Percentiles rank a stretch among this genome's conserved stretches.
These are phyloP conservation scores for Colletotrichum agaves DNA, from an alignment of 2,329 filamentous ascomycete genomes.

Conservation along the genomic window DNA sequence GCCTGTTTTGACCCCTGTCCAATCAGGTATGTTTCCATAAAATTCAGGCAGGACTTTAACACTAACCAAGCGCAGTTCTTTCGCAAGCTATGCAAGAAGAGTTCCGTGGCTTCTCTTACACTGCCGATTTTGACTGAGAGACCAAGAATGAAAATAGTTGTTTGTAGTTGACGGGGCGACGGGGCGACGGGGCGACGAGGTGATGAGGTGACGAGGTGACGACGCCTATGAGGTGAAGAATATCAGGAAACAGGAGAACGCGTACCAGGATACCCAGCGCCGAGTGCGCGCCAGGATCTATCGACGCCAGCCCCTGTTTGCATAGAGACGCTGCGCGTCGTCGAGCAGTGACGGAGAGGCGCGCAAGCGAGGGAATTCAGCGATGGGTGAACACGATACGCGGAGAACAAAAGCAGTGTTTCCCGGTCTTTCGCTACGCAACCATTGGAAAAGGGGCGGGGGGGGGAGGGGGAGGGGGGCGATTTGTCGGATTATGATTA, in stretches of 20 bases:
- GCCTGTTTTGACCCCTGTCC: slow-evolving; percentile 94
- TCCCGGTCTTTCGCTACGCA: slow-evolving; percentile 18
- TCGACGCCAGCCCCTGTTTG: background rate
- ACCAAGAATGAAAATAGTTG: background rate
- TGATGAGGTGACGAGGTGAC: slow-evolving; percentile 7
- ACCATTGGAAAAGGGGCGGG: slow-evolving; percentile 19
- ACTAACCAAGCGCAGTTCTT: slow-evolving; percentile 69
- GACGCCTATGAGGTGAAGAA: slow-evolving; percentile 12
- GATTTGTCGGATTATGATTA: slow-evolving; percentile 19
- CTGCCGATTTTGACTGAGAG: slow-evolving; percentile 82
- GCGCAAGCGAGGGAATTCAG: slow-evolving; percentile 10
- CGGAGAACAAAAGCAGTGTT: slow-evolving; percentile 21
- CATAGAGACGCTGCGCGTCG: slow-evolving; percentile 19
- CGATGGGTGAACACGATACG: slow-evolving; percentile 19
- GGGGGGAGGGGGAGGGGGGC: background rate
- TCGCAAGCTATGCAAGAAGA: slow-evolving; percentile 99
- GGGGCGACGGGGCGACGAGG: background rate
- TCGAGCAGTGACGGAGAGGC: slow-evolving; percentile 8
- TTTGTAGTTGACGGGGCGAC: background rate
- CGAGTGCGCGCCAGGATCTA: slow-evolving; percentile 1
- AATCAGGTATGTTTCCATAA: slow-evolving; percentile 79
- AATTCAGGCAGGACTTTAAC: background rate
- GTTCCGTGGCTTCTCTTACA: slow-evolving; percentile 98
- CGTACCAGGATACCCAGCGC: slow-evolving; percentile 6
- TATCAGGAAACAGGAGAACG: background rate